Evolutionary conservation across 2,329 filamentous ascomycete genomes (phyloP), one percentile per base, ranked within the genome.

Genomic region (Bipolaris sorokiniana): DNA sequence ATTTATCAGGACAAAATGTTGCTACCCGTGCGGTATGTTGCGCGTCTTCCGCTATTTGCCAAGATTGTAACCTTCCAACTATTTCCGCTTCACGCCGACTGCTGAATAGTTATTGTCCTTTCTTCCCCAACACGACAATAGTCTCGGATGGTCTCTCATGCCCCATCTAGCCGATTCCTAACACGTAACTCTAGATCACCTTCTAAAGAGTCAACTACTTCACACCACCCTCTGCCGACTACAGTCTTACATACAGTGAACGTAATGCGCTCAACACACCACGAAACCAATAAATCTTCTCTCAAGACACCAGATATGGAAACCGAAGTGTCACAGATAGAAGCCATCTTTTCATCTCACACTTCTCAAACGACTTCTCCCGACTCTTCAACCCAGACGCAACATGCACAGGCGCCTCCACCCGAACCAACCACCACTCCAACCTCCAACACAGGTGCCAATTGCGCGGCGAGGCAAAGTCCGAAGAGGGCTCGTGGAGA

Each of bases 21-120:
- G 50, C 65, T 71, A 15, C 65, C 68, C 15, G 61, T 68, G 40
- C 64, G 63, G 68, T 72, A 66, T 48, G 69, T 70, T 36, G 16
- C 33, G 33, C 40, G 40, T 50, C 53, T 47, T 26, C 49, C 49
- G 23, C 51, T 36, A 34, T 47, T 3, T 46, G 11, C 40, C 15
- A 11, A 48, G 33, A 10, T 18, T 23, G 45, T 26, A 15, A 3
- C 15, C 16, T 37, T 3, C 20, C 11, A 16, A 48, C 36, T 11
- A 20, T 38, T 16, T 45, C 31, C 20, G 22, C 31, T 33, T 20
- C 22, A 16, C 23, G 44, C 44, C 28, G 18, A 34, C 10, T 28
- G 26, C 26, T 28, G 9, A 10, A 9, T 20, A 33, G 7, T 10
- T 48, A 15, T 48, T 36, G 9, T 53, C 48, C 44, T 38, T 38